These are phyloP conservation scores for Auricularia sp. DNA, from an alignment of 768 basidiomycete genomes.

Conservation along the genomic window DNA sequence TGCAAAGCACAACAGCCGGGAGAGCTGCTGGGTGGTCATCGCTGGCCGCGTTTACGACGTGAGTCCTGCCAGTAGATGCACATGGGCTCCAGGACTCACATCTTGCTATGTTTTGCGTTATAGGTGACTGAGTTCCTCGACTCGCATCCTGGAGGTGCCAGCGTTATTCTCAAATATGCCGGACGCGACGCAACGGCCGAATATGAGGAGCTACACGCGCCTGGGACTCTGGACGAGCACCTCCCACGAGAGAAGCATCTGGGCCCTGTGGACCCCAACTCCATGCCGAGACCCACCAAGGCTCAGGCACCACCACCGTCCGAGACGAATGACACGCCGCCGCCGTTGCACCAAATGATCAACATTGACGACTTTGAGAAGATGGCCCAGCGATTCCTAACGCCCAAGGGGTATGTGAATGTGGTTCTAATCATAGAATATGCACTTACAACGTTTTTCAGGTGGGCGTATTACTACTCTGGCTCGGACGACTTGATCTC, in stretches of 20 bases:
- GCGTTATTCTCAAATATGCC: conserved; percentile 74
- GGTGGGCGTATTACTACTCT: neutral
- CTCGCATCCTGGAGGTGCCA: conserved; percentile 66
- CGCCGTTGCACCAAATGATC: conserved; percentile 1
- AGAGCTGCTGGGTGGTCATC: conserved; percentile 72
- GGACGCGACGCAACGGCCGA: conserved; percentile 75
- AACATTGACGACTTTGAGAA: conserved; percentile 3
- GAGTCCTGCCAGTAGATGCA: conserved; percentile 25
- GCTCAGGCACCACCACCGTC: neutral
- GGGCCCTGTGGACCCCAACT: conserved; percentile 45
- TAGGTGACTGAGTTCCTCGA: neutral
- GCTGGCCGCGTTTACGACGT: conserved; percentile 77
- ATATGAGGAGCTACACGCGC: conserved; percentile 78
- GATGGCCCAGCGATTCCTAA: neutral
- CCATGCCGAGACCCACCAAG: neutral
- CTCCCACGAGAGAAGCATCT: conserved; percentile 63
- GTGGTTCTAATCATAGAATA: neutral
- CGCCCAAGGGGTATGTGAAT: neutral
- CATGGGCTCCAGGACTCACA: neutral
- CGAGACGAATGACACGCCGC: neutral
- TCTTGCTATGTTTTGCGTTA: neutral
- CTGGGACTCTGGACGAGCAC: conserved; percentile 66
- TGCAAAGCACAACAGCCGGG: conserved; percentile 1
- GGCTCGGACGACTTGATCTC: neutral
- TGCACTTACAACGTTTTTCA: neutral